Evolutionary conservation across 2,329 filamentous ascomycete species (phyloP), one percentile per base, ranked within the genome.

Genomic region (Talaromyces verruculosus): DNA sequence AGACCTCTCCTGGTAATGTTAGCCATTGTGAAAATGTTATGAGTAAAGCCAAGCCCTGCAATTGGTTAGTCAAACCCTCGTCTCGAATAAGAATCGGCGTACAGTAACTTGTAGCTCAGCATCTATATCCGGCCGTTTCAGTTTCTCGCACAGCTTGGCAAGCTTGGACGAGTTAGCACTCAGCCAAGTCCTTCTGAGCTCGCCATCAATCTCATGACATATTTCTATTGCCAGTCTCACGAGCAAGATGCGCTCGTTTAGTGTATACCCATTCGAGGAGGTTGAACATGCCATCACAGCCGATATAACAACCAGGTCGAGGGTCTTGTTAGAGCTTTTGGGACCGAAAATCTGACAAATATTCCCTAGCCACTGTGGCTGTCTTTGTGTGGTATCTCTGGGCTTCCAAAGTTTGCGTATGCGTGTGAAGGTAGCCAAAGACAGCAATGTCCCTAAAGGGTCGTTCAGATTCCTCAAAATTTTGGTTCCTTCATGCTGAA

Each of bases 221-320:
- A 80, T 77, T 2, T 72, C 72, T 41, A 76, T 75, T 0, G 77
- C 77, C 17, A 81, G 68, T 6, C 71, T 69, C 47, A 81, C 73
- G 37, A 78, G 76, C 63, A 79, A 71, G 13, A 73, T 69, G 8
- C 75, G 72, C 28, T 78, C 71, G 0, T 69, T 49, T 0, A 69
- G 51, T 7, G 71, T 70, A 15, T 78, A 59, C 15, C 67, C 68
- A 49, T 69, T 74, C 53, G 72, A 77, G 53, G 71, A 77, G 11
- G 74, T 73, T n/a, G 78, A 81, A 62, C 77, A 79, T 33, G 74
- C 75, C 47, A 81, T 72, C 10, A 79, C 77, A 10, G 75, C 77
- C 11, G 76, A 74, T 58, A 80, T 67, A n/a, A 79, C 72, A 15
- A 79, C 77, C 35, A 81, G 69, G 64, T 81, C 78, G 15, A 81